These are phyloP conservation scores for Solanum neorickii DNA, from an alignment of 257 asterid species.

Conservation along the genomic window DNA sequence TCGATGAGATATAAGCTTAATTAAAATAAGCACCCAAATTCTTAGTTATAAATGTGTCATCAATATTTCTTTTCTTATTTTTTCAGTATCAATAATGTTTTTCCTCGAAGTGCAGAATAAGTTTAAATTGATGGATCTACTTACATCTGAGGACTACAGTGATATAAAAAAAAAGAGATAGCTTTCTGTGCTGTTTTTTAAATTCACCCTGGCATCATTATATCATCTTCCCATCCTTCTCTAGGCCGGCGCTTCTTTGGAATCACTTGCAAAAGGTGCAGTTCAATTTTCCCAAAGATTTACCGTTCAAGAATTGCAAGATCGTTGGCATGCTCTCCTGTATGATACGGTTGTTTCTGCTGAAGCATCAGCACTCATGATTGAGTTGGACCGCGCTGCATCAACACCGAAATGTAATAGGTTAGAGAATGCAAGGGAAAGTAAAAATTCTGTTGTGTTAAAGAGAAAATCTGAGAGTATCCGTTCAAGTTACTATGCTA, in stretches of 20 bases:
- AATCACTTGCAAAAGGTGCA: slow-evolving; percentile 80
- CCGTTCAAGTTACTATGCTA: slow-evolving; percentile 40
- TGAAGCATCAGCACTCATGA: slow-evolving; percentile 48
- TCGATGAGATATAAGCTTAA: background rate
- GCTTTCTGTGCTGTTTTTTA: background rate
- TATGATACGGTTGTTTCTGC: slow-evolving; percentile 57
- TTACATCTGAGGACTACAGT: background rate
- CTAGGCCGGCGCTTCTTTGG: slow-evolving; percentile 86
- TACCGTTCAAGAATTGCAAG: slow-evolving; percentile 48
- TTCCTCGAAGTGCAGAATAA: background rate
- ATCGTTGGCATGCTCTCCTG: slow-evolving; percentile 78
- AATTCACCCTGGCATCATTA: background rate
- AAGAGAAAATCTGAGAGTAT: slow-evolving; percentile 59
- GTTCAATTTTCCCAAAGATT: slow-evolving; percentile 62
- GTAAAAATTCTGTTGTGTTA: slow-evolving; percentile 11
- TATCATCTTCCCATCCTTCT: background rate
- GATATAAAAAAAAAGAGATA: background rate
- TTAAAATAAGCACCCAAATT: background rate
- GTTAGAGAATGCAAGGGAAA: slow-evolving; percentile 22
- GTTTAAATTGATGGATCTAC: background rate
- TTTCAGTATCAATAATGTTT: background rate
- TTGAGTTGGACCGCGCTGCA: slow-evolving; percentile 27
- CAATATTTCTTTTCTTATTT: background rate
- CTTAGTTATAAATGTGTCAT: background rate
- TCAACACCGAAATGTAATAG: slow-evolving; percentile 18